A percentile compares a stretch with the other conserved stretches of the same genome.
Evolutionary conservation across 495 filamentous ascomycete species (phyloP).

Genomic region (Trichocladium antarcticum): DNA sequence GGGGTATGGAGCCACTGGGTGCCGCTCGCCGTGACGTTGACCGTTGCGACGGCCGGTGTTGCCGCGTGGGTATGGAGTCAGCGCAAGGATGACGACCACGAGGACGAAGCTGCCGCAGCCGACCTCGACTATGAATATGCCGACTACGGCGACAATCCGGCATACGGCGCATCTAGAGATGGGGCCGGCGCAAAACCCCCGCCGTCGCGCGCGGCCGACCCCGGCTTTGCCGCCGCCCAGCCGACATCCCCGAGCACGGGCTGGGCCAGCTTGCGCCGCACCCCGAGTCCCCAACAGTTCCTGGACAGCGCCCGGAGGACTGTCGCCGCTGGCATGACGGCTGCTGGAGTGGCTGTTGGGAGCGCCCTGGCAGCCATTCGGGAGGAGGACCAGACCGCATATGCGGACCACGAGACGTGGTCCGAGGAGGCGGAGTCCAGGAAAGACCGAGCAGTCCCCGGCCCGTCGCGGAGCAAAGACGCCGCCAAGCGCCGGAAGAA

Average conservation of each 20-base stretch:
- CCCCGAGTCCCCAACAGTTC: slow-evolving; percentile 81
- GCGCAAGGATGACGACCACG: slow-evolving; percentile 44
- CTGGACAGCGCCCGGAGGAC: slow-evolving; percentile 66
- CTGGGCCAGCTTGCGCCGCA: slow-evolving; percentile 70
- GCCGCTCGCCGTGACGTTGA: slow-evolving; percentile 71
- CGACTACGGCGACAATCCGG: slow-evolving; percentile 42
- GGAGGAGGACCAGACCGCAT: slow-evolving; percentile 70
- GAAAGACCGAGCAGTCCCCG: slow-evolving; percentile 26
- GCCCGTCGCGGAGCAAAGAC: slow-evolving; percentile 21
- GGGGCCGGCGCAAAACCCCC: slow-evolving; percentile 32
- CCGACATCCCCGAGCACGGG: slow-evolving; percentile 40
- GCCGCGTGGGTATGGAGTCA: slow-evolving; percentile 92
- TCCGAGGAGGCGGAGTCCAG: slow-evolving; percentile 60
- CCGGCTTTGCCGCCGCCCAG: slow-evolving; percentile 28
- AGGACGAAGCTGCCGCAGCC: slow-evolving; percentile 45
- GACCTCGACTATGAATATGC: slow-evolving; percentile 42
- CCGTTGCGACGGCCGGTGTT: slow-evolving; percentile 69
- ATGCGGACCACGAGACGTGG: slow-evolving; percentile 75
- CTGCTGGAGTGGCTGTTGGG: slow-evolving; percentile 69
- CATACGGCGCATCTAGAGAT: slow-evolving; percentile 39
- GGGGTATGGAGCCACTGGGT: slow-evolving; percentile 72
- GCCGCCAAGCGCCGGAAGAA: slow-evolving; percentile 51
- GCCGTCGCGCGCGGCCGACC: slow-evolving; percentile 27
- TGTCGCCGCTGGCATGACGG: slow-evolving; percentile 67
- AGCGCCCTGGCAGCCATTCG: slow-evolving; percentile 72